Evolutionary conservation across 2,329 filamentous ascomycete genomes (phyloP), one percentile per base, ranked within the genome.

Genomic region (Calcarisporium arbuscula): DNA sequence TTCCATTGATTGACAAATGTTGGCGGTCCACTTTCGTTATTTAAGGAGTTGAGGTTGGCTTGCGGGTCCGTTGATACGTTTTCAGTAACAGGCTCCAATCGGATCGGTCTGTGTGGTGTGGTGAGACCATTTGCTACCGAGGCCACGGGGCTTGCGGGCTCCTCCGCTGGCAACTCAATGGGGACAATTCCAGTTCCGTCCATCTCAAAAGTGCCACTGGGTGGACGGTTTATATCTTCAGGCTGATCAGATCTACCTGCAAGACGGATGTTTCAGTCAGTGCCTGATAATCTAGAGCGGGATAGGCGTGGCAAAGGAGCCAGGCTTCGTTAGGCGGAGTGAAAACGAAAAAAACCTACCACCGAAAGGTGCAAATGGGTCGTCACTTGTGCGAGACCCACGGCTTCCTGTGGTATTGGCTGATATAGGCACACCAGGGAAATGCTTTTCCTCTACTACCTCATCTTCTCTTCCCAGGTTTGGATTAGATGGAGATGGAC

Each of bases 321-420:
- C 36, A 51, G 38, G 16, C 38, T 39, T 28, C 28, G 23, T 35
- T 17, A 17, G 30, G 21, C 28, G 28, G 20, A 27, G 23, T 21
- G 31, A 29, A 31, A 23, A 38, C 19, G 26, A 20, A 33, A 16
- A 25, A 9, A 23, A 40, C 54, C 48, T 47, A 68, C 67, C 65
- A 55, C 65, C 63, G 51, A 67, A 68, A 9, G 61, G 56, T 2
- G 60, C 62, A 46, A 68, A 67, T 3, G 64, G 56, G 33, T 66
- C 62, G 28, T 41, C 36, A 36, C 39, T 46, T 22, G n/a, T n/a
- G n/a, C n/a, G n/a, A n/a, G n/a, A n/a, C n/a, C 39, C 45, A 23
- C 48, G 48, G 12, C 39, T 51, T 7, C 46, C 43, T 2, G 48
- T 50, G 8, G 49, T 51, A 21, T 55, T 50, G 16, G 49, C 39